Base-by-base conservation (phyloP, 2,329 filamentous ascomycete species). In the Rosellinia necatrix region DNA sequence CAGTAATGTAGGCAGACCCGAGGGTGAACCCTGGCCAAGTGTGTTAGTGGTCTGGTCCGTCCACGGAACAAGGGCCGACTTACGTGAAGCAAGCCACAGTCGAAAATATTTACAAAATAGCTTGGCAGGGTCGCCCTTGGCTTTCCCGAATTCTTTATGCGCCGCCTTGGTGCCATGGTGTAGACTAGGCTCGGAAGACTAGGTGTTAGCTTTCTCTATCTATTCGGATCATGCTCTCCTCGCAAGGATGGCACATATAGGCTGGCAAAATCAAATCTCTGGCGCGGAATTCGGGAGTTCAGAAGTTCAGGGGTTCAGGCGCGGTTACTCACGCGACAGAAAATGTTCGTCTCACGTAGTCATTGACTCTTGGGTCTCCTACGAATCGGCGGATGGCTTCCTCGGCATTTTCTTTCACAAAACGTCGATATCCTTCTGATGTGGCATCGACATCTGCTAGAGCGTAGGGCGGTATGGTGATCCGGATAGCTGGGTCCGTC, bases 31-130 rank as follows among this genome's bases (percentile, higher is more conserved):
- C 81, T 9, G 15, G 15, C 30, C 17, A 10, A 6, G 7, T 27
- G 32, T 27, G 49, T 34, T 30, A 34, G 41, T 21, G 41, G 29
- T 24, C 25, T 12, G 25, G 4, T 37, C 27, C 22, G n/a, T n/a
- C n/a, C n/a, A 32, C 5, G 6, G n/a, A 32, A 32, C 10, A 6
- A 32, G 10, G 10, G 30, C 32, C 40, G 21, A 72, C 79, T 65
- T 63, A 82, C 80, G 71, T 9, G 75, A 74, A 3, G 75, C 75
- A 60, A 81, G 78, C 75, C 78, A 79, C 1, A 82, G 61, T 5
- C 67, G 64, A 19, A 81, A 75, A 3, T 78, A 69, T 8, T 73
- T 72, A 1, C 58, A 53, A n/a, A 82, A 53, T 3, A 81, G 71
- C 1, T 61, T 50, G 24, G 70, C 67, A 3, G 60, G 55, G 25